phyloP scores from a whole-genome alignment of 2,329 filamentous ascomycete species.

The Rhinocladiella mackenziei region DNA sequence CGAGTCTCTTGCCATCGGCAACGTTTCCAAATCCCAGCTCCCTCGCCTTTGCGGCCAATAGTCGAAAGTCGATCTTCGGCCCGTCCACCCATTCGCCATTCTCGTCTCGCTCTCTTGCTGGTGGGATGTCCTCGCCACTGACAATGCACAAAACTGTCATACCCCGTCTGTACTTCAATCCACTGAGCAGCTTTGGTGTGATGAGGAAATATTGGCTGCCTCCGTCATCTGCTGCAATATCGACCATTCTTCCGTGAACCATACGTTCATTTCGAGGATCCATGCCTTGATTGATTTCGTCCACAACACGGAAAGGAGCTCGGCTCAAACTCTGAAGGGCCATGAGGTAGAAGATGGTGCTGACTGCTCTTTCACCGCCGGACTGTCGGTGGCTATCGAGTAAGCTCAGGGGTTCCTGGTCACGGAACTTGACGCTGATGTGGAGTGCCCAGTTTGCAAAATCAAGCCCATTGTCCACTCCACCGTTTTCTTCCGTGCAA shows the following conservation, averaged over 20 bases:
- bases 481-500: conserved; percentile 26
- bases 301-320: conserved; percentile 94
- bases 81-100: conserved; percentile 32
- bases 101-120: conserved; percentile 20
- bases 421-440: conserved; percentile 91
- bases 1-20: conserved; percentile 7
- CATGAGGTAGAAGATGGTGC: conserved; percentile 99
- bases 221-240: conserved; percentile 74
- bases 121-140: conserved; percentile 65
- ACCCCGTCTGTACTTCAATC: conserved; percentile 77
- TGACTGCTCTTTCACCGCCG: conserved; percentile 91
- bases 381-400: conserved; percentile 92
- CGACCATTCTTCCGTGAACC: conserved; percentile 96
- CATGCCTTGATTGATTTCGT: conserved; percentile 99
- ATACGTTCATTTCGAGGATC: conserved; percentile 97
- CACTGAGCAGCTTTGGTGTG: conserved; percentile 87
- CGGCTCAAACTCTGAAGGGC: conserved; percentile 89
- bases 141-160: conserved; percentile 95
- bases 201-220: conserved; percentile 86
- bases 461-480: conserved; percentile 58
- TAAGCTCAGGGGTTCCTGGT: conserved; percentile 76
- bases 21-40: conserved; percentile 28
- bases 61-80: conserved; percentile 36
- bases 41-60: conserved; percentile 36
- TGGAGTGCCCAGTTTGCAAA: conserved; percentile 93